phyloP scores from a whole-genome alignment of 1,284 basidiomycete genomes.

The Malassezia slooffiae region DNA sequence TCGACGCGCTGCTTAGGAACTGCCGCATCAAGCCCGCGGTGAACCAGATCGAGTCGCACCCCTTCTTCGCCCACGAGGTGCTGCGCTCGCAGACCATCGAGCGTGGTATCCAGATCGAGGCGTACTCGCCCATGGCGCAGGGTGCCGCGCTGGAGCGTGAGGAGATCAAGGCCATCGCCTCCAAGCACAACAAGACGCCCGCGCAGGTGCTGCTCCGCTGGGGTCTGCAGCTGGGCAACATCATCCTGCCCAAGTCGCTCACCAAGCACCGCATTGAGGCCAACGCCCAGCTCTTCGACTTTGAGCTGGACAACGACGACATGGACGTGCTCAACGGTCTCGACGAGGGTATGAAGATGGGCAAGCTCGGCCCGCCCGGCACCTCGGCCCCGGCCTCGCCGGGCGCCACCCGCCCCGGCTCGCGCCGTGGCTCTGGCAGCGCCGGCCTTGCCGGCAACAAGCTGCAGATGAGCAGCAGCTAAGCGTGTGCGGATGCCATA shows the following conservation, averaged over 20 bases:
- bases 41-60: slow-evolving; percentile 46
- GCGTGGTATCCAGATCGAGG: slow-evolving; percentile 42
- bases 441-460: slow-evolving; percentile 37
- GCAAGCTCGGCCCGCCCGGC: slow-evolving; percentile 39
- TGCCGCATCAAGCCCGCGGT: slow-evolving; percentile 43
- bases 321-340: slow-evolving; percentile 33
- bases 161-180: slow-evolving; percentile 41
- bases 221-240: slow-evolving; percentile 38
- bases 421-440: slow-evolving; percentile 33
- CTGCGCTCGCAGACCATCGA: slow-evolving; percentile 37
- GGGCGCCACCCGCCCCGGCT: slow-evolving; percentile 30
- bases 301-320: slow-evolving; percentile 38
- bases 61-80: slow-evolving; percentile 45
- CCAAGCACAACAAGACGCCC: slow-evolving; percentile 44
- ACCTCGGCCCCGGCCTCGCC: slow-evolving; percentile 39
- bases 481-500: neutral
- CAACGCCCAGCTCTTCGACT: slow-evolving; percentile 42
- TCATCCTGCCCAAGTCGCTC: slow-evolving; percentile 39
- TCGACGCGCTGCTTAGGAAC: slow-evolving; percentile 39
- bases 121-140: slow-evolving; percentile 45
- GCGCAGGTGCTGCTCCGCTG: slow-evolving; percentile 37
- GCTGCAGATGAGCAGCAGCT: slow-evolving; percentile 20
- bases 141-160: slow-evolving; percentile 39
- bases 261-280: slow-evolving; percentile 42
- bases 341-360: slow-evolving; percentile 39